Conservation (phyloP, 345 rosid species). For the Schrenkiella parvula region DNA sequence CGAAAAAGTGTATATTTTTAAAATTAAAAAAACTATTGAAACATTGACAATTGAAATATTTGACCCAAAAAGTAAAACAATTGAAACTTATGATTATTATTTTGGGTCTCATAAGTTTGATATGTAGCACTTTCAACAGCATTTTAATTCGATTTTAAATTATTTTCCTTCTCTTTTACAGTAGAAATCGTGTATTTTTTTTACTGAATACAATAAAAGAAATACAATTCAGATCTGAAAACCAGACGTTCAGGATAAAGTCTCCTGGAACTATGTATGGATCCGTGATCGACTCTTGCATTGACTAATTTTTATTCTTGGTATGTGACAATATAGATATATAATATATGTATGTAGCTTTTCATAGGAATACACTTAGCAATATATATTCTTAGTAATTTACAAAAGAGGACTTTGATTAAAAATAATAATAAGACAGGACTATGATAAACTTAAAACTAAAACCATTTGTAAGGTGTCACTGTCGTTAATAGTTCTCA, state of each 20-base stretch:
- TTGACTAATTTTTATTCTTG: slow-evolving; percentile 9
- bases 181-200: not conserved
- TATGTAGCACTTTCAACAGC: not conserved
- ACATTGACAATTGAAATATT: not conserved
- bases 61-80: too few species aligned
- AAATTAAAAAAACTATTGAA: not conserved
- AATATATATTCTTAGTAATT: not conserved
- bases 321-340: slow-evolving; percentile 5
- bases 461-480: slow-evolving; percentile 4
- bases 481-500: slow-evolving; percentile 15
- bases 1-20: not conserved
- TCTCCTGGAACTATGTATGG: slow-evolving; percentile 3
- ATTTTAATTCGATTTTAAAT: not conserved
- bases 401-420: not conserved
- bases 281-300: slow-evolving; percentile 22
- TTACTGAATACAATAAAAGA: not conserved
- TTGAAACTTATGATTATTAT: too few species aligned
- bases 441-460: not conserved
- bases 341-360: not conserved
- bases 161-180: not conserved
- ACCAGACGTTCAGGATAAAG: not conserved
- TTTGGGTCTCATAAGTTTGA: not conserved
- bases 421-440: not conserved
- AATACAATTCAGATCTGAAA: slow-evolving; percentile 11
- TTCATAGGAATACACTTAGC: not conserved